Evolutionary conservation across 176 grass and related monocot genomes (phyloP).

Genomic region (Ampelocalamus luodianensis): DNA sequence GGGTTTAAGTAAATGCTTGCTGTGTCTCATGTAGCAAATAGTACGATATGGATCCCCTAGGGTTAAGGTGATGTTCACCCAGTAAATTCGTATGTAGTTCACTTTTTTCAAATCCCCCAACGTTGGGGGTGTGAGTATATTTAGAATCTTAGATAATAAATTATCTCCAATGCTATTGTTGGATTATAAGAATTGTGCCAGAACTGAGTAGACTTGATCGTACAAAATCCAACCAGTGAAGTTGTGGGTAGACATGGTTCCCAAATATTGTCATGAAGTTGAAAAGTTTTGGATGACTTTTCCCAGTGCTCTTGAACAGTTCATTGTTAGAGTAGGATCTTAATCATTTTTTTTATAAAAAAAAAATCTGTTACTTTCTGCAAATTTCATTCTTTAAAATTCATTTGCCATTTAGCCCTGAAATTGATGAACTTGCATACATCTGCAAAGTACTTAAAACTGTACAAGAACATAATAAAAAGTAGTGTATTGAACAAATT

Average conservation of each 20-base stretch:
- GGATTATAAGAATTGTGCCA: background rate
- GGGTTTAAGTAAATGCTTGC: background rate
- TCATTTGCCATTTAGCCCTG: background rate
- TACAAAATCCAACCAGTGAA: background rate
- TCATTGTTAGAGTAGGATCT: background rate
- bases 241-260: background rate
- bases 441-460: background rate
- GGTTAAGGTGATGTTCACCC: background rate
- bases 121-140: background rate
- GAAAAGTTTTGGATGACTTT: background rate
- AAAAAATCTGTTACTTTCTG: conserved; percentile 2
- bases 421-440: background rate
- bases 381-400: background rate
- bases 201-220: background rate
- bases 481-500: background rate
- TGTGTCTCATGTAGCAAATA: background rate
- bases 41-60: background rate
- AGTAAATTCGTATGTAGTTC: background rate
- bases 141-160: background rate
- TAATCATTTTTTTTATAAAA: background rate
- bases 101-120: background rate
- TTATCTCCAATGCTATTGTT: background rate
- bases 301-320: background rate
- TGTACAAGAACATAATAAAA: background rate
- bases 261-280: background rate